Evolutionary conservation across 208 protist genomes (phyloP), one percentile per base, ranked within the genome.

Genomic region (Crithidia sp.): DNA sequence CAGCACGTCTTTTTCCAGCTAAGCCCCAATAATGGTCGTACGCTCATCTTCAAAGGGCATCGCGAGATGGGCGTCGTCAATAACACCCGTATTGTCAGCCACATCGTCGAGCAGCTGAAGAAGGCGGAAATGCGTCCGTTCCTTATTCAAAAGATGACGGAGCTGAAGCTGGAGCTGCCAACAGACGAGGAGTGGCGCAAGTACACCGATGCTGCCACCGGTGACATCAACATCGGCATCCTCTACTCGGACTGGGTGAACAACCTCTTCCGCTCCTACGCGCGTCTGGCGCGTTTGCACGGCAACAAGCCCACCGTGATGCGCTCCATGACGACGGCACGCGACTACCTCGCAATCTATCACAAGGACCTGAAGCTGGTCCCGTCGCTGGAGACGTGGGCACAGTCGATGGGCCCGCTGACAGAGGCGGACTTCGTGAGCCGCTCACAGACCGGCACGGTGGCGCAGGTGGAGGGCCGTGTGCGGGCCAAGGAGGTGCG

Each of bases 1-100:
- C 40, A 82, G 39, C 81, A 74, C 52, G 67, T 96, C 2, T 96
- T 96, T 65, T 96, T 88, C 45, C 81, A 80, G n/a, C 67, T 67
- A 9, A 53, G 70, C 0, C 64, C 37, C 7, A 44, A 43, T 3
- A 39, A 41, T 40, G 61, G 72, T 47, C 65, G 45, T 43, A 7
- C 43, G 7, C 37, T 57, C 16, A 60, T 86, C 16, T 89, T 90
- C 53, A 68, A 62, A 16, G 85, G 87, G 45, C 82, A 85, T 59
- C 80, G 83, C 45, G 43, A 73, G 12, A 63, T 87, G 10, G 52
- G 61, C 5, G 16, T 56, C n/a, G 53, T 50, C 17, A 52, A 63
- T n/a, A 63, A 45, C 54, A 78, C 66, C 4, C 80, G 81, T 36
- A 41, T 90, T 17, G 64, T 65, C 12, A 44, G 63, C 17, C 28